These are phyloP conservation scores for Fusarium cicatricum DNA, from an alignment of 2,329 filamentous ascomycete genomes.

Conservation along the genomic window DNA sequence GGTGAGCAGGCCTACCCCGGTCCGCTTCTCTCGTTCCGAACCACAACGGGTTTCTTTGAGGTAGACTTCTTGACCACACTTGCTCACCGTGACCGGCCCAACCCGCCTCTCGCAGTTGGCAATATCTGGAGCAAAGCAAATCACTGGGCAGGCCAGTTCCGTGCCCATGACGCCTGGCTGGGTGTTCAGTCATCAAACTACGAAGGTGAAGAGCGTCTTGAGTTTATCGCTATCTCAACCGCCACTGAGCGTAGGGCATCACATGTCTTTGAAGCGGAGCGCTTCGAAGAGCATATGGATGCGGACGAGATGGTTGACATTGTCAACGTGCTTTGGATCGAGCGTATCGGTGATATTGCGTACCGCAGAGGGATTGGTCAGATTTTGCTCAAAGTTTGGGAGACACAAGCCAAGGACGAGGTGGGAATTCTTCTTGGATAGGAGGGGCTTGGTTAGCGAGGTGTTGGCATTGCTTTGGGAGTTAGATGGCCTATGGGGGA, in stretches of 20 bases:
- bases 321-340: slow-evolving; percentile 57
- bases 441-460: slow-evolving; percentile 16
- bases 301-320: slow-evolving; percentile 54
- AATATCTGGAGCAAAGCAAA: slow-evolving; percentile 50
- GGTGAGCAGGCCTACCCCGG: slow-evolving; percentile 48
- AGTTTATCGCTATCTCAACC: slow-evolving; percentile 54
- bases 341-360: slow-evolving; percentile 53
- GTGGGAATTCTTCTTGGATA: slow-evolving; percentile 54
- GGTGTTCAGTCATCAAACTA: slow-evolving; percentile 57
- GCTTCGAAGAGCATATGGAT: slow-evolving; percentile 53
- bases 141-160: slow-evolving; percentile 53
- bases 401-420: slow-evolving; percentile 50
- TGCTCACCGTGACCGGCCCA: slow-evolving; percentile 46
- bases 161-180: slow-evolving; percentile 56
- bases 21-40: slow-evolving; percentile 51
- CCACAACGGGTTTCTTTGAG: slow-evolving; percentile 51
- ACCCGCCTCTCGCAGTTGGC: slow-evolving; percentile 53
- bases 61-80: slow-evolving; percentile 51
- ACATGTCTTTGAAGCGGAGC: slow-evolving; percentile 50
- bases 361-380: slow-evolving; percentile 55
- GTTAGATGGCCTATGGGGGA: neutral
- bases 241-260: slow-evolving; percentile 54
- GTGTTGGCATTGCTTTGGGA: slow-evolving; percentile 23
- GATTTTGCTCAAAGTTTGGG: slow-evolving; percentile 52
- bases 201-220: slow-evolving; percentile 54